Evolutionary conservation across 768 basidiomycete genomes (phyloP), one percentile per base, ranked within the genome.

Genomic region (Termitomyces sp.): DNA sequence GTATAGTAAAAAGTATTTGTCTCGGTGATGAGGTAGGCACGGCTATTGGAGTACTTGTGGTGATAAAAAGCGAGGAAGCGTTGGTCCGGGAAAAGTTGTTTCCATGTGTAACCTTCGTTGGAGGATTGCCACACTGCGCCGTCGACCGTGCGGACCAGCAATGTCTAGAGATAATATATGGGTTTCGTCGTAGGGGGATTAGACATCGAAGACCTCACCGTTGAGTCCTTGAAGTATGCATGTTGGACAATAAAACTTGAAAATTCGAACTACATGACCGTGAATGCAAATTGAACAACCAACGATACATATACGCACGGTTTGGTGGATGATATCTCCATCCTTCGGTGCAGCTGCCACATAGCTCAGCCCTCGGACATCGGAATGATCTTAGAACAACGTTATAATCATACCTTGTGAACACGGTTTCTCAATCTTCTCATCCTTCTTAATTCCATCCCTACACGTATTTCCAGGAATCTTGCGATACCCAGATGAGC

Each of bases 71-170:
- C 85, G 36, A 97, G 73, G 76, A 98, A 90, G 16, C 77, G 81
- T 58, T 87, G 77, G 1, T 75, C 77, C 0, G 83, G 78, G 66
- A 69, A 73, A 15, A 87, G 78, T 58, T 84, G 86, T 44, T 79
- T 78, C 95, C 96, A 99, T 0, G 86, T 86, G 71, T 92, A 94
- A 1, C 96, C 97, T 71, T 99, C 95, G 68, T 94, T 98, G 65
- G 84, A 85, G 1, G 94, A 97, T 74, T 98, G 94, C 93, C 93
- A 98, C 54, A 98, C 78, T 0, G 82, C 79, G 60, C 84, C 71
- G 66, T 98, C 94, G 1, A 70, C 68, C 3, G 97, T 80, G 6
- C 91, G 87, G 41, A 92, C 85, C 33, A 99, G 82, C 55, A 98
- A 81, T 0, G 94, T 94, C 82, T 92, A 64, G 0, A 64, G 0